Base-by-base conservation (phyloP, 371 early-diverging fungal genomes). In the Syncephalastrum sp. region DNA sequence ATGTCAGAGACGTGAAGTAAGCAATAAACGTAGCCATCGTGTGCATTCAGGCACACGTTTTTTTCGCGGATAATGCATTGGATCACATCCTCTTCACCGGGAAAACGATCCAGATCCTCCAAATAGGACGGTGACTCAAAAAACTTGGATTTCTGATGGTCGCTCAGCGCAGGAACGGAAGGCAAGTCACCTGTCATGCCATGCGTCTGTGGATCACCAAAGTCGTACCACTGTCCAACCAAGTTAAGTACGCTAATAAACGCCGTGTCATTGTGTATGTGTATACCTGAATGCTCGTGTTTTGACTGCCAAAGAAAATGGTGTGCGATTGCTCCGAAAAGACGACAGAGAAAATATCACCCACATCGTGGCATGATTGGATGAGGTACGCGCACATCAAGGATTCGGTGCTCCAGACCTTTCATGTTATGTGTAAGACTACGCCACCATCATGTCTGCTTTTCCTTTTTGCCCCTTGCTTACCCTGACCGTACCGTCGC, bases 201-300 rank as follows among this genome's bases (percentile, higher is more conserved):
- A 19, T 71, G 76, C 2, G 75, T 74, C 54, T 81, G 76, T 33
- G 77, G 67, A 46, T 79, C 74, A 14, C 68, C 67, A 49, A 89
- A 81, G 42, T 84, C 82, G 51, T 82, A 87, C 84, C 86, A 80
- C 79, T 83, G 47, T n/a, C 14, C 19, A 38, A 48, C 17, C 33
- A 38, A 25, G 15, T 14, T 13, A 38, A 41, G 23, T 33, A 27
- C 29, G 33, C 1, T 21, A 2, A 21, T 21, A 21, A 21, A 21
- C 21, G 21, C 0, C 21, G 27, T 27, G 27, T 7, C 27, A 27
- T 21, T 15, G 24, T 23, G 25, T 19, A 25, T 25, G 38, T 33
- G 38, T 38, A n/a, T 79, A 82, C 87, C 78, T 91, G 91, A 53
- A 92, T 87, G 61, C 89, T 88, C 2, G 92, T 89, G 64, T 92